These are phyloP conservation scores for Echites panduratus DNA, from an alignment of 257 asterid species.

Conservation along the genomic window DNA sequence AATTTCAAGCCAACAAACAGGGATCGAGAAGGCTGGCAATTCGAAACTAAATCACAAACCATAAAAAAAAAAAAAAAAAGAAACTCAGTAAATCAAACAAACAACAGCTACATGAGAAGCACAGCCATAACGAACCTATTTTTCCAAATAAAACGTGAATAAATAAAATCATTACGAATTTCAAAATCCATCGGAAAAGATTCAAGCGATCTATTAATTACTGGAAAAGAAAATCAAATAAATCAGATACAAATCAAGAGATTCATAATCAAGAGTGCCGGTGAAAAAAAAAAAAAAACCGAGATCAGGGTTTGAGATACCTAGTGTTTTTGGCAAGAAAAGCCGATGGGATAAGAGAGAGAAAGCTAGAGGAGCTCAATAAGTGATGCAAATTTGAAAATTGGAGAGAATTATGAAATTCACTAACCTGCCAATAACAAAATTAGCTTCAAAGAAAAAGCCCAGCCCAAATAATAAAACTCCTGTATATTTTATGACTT, in stretches of 20 bases:
- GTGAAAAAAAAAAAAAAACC: neutral
- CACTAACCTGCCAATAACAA: too few species aligned
- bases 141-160: neutral
- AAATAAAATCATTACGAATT: neutral
- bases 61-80: neutral
- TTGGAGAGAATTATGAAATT: too few species aligned
- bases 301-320: slow-evolving; percentile 1
- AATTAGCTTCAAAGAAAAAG: too few species aligned
- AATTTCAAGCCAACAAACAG: neutral
- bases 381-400: neutral
- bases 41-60: neutral
- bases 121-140: neutral
- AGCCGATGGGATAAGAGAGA: slow-evolving; percentile 2
- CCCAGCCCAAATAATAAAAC: too few species aligned
- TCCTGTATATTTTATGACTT: too few species aligned
- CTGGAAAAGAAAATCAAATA: too few species aligned
- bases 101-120: neutral
- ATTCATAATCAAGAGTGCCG: neutral
- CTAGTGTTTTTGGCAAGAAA: neutral
- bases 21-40: neutral
- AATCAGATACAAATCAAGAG: neutral
- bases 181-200: neutral
- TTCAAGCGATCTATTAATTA: neutral
- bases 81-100: neutral
- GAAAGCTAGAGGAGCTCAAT: neutral